Conservation (phyloP, 2,329 filamentous ascomycete species). For the Penicillium palitans region DNA sequence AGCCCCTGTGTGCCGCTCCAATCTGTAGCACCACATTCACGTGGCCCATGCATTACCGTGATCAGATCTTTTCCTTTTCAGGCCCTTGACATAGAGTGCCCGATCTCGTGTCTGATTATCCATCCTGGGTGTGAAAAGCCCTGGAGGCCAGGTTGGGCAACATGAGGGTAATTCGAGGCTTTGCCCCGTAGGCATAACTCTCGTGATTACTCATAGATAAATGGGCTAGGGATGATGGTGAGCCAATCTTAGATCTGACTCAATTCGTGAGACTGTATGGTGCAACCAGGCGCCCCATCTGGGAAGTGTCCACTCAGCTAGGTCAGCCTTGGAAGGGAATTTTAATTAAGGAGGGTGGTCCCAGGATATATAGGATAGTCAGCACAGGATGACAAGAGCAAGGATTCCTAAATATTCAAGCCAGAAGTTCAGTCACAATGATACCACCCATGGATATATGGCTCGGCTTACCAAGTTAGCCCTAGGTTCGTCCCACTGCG, state of each 20-base stretch:
- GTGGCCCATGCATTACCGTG: background rate
- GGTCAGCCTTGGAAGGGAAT: background rate
- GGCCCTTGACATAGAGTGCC: background rate
- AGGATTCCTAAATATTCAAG: background rate
- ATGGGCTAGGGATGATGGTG: background rate
- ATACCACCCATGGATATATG: background rate
- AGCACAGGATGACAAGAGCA: background rate
- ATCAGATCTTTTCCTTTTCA: background rate
- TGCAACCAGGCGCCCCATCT: background rate
- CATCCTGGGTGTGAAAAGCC: background rate
- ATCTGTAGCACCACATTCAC: background rate
- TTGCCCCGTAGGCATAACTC: background rate
- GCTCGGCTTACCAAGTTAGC: background rate
- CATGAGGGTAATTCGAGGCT: background rate
- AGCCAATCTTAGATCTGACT: background rate
- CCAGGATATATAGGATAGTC: background rate
- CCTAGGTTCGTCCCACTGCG: background rate
- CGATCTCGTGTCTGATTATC: background rate
- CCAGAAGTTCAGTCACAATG: background rate
- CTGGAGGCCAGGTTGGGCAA: too few species aligned
- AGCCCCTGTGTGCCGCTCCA: background rate
- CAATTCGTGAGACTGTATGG: background rate
- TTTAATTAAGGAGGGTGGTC: background rate
- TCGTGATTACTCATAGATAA: background rate
- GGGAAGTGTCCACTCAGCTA: background rate